Percentiles rank a stretch among this genome's conserved stretches.
phyloP scores from a whole-genome alignment of 305 asterid species.

The Striga hermonthica region DNA sequence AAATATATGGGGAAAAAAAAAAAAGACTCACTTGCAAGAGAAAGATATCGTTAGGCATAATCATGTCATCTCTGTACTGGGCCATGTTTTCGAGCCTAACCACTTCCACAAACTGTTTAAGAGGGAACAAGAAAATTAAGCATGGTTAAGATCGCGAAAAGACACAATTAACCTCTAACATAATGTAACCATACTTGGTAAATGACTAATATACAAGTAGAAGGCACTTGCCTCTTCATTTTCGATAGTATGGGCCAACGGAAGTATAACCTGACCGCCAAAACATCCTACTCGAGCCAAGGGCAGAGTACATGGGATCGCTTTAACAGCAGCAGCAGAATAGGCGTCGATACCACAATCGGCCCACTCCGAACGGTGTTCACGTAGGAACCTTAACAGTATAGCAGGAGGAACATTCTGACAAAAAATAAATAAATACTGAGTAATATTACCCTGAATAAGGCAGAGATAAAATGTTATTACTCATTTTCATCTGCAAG shows the following conservation, averaged over 20 bases:
- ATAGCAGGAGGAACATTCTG: constrained; percentile 95
- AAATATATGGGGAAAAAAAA: background rate
- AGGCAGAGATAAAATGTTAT: background rate
- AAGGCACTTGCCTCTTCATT: constrained; percentile 76
- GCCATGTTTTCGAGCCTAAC: constrained; percentile 81
- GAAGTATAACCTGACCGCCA: constrained; percentile 93
- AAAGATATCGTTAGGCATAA: constrained; percentile 82
- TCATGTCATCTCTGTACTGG: constrained; percentile 65
- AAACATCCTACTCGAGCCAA: constrained; percentile 70
- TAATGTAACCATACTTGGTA: no score
- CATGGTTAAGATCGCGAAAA: background rate
- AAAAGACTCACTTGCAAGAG: constrained; percentile 73
- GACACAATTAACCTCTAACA: background rate
- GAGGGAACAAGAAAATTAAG: background rate
- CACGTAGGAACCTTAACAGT: constrained; percentile 80
- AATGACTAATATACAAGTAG: background rate
- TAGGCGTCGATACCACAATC: constrained; percentile 92
- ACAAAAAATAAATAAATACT: constrained; percentile 6
- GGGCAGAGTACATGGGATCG: constrained; percentile 71
- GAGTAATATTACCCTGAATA: background rate
- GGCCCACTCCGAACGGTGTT: constrained; percentile 99
- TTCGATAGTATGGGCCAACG: constrained; percentile 91
- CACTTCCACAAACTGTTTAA: constrained; percentile 88
- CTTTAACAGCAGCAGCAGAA: constrained; percentile 80
- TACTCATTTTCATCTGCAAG: no score